phyloP scores from a whole-genome alignment of 1,139 yeast genomes.

The Hansenula lynferdii region DNA sequence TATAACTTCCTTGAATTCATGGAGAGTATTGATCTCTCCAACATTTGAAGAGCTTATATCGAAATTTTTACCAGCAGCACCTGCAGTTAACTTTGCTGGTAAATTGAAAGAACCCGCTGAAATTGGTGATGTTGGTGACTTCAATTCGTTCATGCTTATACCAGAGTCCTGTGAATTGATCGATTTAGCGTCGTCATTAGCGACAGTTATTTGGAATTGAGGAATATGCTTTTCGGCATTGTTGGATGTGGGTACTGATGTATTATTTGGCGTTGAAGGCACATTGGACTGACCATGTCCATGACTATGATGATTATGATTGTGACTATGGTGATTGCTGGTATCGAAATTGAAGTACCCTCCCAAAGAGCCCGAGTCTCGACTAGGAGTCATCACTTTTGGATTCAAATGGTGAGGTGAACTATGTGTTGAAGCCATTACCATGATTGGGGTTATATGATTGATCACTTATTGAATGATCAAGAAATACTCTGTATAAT shows the following conservation, averaged over 20 bases:
- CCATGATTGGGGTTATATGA: too few species aligned
- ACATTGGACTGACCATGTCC: not conserved
- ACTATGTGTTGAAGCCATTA: not conserved
- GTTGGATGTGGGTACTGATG: too few species aligned
- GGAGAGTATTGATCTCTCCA: conserved; percentile 7
- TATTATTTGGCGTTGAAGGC: too few species aligned
- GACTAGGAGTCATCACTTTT: not conserved
- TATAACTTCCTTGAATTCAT: conserved; percentile 6
- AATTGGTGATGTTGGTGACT: conserved; percentile 51
- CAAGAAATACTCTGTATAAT: too few species aligned
- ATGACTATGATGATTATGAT: too few species aligned
- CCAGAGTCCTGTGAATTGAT: conserved; percentile 3
- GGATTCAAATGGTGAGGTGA: not conserved
- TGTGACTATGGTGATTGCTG: not conserved
- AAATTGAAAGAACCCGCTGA: conserved; percentile 38
- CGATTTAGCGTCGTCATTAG: conserved; percentile 4
- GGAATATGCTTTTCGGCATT: not conserved
- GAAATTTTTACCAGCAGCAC: conserved; percentile 9
- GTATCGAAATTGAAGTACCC: not conserved
- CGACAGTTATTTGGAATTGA: not conserved
- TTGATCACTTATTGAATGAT: too few species aligned
- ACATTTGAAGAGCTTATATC: conserved; percentile 10
- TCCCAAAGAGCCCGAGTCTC: not conserved
- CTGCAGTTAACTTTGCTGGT: conserved; percentile 7
- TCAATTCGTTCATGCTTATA: not conserved